phyloP scores from a whole-genome alignment of 306 rosid species.

The Myrica gale region DNA sequence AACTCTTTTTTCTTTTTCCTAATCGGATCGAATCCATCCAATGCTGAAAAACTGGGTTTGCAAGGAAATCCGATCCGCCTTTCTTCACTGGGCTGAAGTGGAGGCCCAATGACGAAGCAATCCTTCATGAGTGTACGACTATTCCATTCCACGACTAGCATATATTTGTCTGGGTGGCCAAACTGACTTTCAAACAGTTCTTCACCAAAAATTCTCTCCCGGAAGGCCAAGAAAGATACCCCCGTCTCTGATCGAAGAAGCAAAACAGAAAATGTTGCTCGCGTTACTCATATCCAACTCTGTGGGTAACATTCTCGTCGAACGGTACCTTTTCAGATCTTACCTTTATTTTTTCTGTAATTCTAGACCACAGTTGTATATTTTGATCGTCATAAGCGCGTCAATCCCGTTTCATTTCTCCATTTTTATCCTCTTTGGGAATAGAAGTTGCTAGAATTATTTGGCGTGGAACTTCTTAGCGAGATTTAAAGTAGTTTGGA shows the following conservation, averaged over 20 bases:
- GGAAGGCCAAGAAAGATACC: background rate
- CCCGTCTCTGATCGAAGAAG: background rate
- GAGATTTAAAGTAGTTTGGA: background rate
- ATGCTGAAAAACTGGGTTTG: background rate
- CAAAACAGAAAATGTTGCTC: background rate
- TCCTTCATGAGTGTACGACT: background rate
- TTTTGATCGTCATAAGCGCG: background rate
- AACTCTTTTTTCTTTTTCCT: too few species aligned
- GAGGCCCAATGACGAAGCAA: background rate
- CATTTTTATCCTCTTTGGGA: background rate
- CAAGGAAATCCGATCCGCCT: background rate
- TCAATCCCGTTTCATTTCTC: background rate
- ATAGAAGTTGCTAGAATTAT: background rate
- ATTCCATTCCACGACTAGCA: background rate
- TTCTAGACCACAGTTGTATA: background rate
- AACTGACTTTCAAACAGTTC: background rate
- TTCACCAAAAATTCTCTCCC: background rate
- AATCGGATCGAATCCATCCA: too few species aligned
- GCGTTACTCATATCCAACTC: slow-evolving; percentile 14
- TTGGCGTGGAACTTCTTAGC: background rate
- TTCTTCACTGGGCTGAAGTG: too few species aligned
- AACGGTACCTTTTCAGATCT: background rate
- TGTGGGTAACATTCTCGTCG: slow-evolving; percentile 12
- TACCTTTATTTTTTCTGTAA: background rate
- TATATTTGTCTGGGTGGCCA: background rate